These are phyloP conservation scores for Nicotiana attenuata DNA, from an alignment of 257 asterid genomes.

Conservation along the genomic window DNA sequence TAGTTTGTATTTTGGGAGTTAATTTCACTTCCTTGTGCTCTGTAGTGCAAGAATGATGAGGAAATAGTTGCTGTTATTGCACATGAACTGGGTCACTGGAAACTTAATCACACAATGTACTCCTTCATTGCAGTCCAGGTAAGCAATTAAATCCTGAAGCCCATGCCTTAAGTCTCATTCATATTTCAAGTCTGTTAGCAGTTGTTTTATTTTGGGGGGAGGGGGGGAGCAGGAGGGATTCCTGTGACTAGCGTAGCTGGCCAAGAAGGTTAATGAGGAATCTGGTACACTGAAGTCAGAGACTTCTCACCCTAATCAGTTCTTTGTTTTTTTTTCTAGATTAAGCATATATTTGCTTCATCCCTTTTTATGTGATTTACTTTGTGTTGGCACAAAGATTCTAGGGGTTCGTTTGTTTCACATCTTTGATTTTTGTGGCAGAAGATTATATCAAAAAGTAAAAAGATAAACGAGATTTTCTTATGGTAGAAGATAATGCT, in stretches of 20 bases:
- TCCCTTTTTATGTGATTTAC: background rate
- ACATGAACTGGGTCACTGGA: conserved; percentile 99
- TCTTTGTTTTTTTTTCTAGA: too few species aligned
- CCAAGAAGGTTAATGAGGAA: background rate
- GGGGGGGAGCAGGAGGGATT: background rate
- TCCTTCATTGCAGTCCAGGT: conserved; percentile 96
- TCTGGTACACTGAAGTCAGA: background rate
- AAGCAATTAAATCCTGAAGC: conserved; percentile 20
- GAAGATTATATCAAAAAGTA: background rate
- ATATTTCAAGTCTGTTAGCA: background rate
- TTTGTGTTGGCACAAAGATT: background rate
- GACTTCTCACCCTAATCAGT: background rate
- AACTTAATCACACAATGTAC: conserved; percentile 84
- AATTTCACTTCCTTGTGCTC: conserved; percentile 8
- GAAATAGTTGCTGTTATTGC: conserved; percentile 98
- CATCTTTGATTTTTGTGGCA: background rate
- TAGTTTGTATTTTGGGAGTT: background rate
- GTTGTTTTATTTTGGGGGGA: background rate
- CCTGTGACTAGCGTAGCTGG: background rate
- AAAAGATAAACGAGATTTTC: background rate
- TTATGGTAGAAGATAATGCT: background rate
- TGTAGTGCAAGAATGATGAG: conserved; percentile 90
- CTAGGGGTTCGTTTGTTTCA: background rate
- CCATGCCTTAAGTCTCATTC: background rate
- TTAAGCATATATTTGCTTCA: background rate